Evolutionary conservation across 2,329 filamentous ascomycete species (phyloP), one percentile per base, ranked within the genome.

Genomic region (Tetracladium maxilliforme): DNA sequence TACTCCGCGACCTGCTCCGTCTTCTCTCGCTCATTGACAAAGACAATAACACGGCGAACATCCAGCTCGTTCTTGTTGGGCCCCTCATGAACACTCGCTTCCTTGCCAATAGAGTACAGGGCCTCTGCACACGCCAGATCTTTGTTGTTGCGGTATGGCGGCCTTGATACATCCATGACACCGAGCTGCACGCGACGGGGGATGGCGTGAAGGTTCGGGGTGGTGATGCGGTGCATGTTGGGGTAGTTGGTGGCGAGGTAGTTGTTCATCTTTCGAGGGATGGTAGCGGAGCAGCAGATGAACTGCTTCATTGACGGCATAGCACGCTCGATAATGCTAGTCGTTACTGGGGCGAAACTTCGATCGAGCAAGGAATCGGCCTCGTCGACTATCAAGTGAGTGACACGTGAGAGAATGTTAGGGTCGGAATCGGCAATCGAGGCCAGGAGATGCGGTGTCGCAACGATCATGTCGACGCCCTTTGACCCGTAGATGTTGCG

Each of bases 361-460:
- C 84, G 79, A 52, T 98, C 92, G 37, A 98, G 70, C 7, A 98
- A 70, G 4, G 86, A 94, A 52, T 98, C 90, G 2, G 92, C 92
- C 57, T 98, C 92, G 45, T 98, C 92, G 24, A 93, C 64, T 30
- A 98, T 67, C 8, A 98, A 64, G 45, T 95, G 82, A 3, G 70
- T 74, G 30, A 95, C 86, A 9, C 83, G 77, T n/a, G 82, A 86
- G 18, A 98, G 69, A 32, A 98, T 74, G 41, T 93, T 87, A 8
- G 90, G 90, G 36, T 94, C 84, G 12, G 73, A 76, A 36, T 92
- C 73, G 9, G 82, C 82, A 42, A 98, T 90, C 32, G 81, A 86
- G 28, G 78, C 67, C 19, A 98, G 67, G 8, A 98, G 64, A 43
- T 94, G 86, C 5, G 90, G 92, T 0, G 90, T 98, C 10, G 81